These are phyloP conservation scores for Nelumbo lutea DNA, from an alignment of 164 flowering plant species.

Conservation along the genomic window DNA sequence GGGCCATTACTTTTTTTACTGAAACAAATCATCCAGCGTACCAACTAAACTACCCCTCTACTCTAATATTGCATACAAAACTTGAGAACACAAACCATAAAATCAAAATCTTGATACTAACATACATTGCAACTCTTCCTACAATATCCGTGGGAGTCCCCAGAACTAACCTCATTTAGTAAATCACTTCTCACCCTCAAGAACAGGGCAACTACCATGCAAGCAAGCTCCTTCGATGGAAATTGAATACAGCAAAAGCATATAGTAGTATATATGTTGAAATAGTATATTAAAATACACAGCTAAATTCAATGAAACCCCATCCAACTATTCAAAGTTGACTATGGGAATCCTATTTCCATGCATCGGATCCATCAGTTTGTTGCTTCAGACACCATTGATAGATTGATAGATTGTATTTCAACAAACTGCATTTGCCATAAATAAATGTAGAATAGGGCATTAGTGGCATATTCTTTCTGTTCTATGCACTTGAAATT, in stretches of 20 bases:
- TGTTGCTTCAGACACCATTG: too few relatives aligned
- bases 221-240: slow-evolving; percentile 71
- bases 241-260: slow-evolving; percentile 68
- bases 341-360: too few relatives aligned
- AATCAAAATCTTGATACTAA: slow-evolving; percentile 2
- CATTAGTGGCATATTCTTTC: background rate
- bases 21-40: too few relatives aligned
- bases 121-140: slow-evolving; percentile 57
- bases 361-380: background rate
- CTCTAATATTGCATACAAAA: background rate
- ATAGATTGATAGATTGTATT: too few relatives aligned
- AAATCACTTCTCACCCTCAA: slow-evolving; percentile 97
- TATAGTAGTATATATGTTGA: background rate
- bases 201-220: slow-evolving; percentile 94
- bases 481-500: background rate
- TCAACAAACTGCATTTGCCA: too few relatives aligned
- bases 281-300: background rate
- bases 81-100: too few relatives aligned
- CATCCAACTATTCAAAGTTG: too few relatives aligned
- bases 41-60: too few relatives aligned
- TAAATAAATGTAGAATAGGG: too few relatives aligned
- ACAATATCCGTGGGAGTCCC: slow-evolving; percentile 31
- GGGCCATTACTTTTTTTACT: too few relatives aligned
- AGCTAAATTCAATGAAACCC: too few relatives aligned
- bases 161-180: slow-evolving; percentile 72